phyloP scores from a whole-genome alignment of 306 rosid genomes.

The Rosa multiflora region DNA sequence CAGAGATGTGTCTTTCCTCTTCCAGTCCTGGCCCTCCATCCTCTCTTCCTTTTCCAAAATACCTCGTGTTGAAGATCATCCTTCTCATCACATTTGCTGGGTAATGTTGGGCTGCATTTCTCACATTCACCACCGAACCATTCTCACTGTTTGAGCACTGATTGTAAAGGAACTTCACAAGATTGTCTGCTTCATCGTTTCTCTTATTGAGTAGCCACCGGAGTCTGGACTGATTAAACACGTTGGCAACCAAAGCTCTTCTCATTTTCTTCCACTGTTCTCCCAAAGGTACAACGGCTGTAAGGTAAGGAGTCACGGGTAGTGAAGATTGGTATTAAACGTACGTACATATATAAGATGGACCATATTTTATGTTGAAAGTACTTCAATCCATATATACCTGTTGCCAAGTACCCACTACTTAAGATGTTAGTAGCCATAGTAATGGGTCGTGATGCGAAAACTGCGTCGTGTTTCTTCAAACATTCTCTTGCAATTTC shows the following conservation, averaged over 20 bases:
- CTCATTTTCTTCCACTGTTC: constrained; percentile 29
- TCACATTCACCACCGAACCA: background rate
- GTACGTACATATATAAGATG: too few relatives aligned
- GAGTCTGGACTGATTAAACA: constrained; percentile 11
- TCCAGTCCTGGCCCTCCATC: constrained; percentile 47
- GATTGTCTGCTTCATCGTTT: constrained; percentile 37
- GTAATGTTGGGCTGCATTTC: background rate
- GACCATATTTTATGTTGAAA: too few relatives aligned
- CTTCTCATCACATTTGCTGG: background rate
- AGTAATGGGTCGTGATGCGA: constrained; percentile 39
- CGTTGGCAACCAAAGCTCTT: constrained; percentile 4
- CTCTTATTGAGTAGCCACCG: constrained; percentile 37
- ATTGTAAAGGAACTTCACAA: constrained; percentile 30
- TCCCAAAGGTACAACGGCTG: background rate
- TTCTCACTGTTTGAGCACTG: background rate
- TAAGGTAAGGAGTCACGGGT: too few relatives aligned
- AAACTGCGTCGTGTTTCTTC: constrained; percentile 38
- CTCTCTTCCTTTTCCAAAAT: constrained; percentile 29
- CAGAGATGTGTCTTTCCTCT: constrained; percentile 36
- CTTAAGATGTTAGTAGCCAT: constrained; percentile 13
- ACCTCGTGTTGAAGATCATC: constrained; percentile 24
- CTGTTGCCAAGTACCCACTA: constrained; percentile 21
- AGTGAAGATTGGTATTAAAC: too few relatives aligned
- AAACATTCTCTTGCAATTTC: constrained; percentile 36
- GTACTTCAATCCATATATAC: background rate